Evolutionary conservation across 345 rosid genomes (phyloP), one percentile per base, ranked within the genome.

Genomic region (Brassica nigra): DNA sequence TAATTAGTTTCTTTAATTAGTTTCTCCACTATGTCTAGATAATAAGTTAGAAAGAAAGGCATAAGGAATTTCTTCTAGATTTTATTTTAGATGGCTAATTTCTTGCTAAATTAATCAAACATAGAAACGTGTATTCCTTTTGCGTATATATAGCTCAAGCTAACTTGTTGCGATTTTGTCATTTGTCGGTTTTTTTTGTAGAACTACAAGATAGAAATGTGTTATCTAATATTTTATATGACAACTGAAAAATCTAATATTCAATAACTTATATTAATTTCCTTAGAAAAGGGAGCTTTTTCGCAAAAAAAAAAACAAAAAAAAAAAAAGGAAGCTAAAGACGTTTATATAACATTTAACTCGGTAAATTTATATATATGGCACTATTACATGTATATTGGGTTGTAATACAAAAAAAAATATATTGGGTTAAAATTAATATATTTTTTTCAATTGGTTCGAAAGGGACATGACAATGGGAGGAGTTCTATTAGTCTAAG

Each of bases 381-480:
- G 12, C 77, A 66, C 47, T 71, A 65, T 78, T 30, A 27, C 72
- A 71, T 47, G 49, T 27, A 6, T 36, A 63, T 23, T 63, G 31
- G 47, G 47, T 62, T 63, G 76, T 6, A 20, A 20, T 20, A 20
- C 23, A 20, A 20, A 20, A 20, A 20, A 20, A 20, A 20, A 20
- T 20, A 42, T 42, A 10, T 39, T 39, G 49, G 49, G n/a, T n/a
- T 52, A 15, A 72, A 57, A 39, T 39, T 4, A 30, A 78, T 39
- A 52, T 3, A 71, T 39, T 8, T 34, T 72, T 66, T 57, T 52
- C 67, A 39, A 37, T 42, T 65, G 71, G 67, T 65, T 66, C 14
- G 77, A 78, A 72, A 71, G 52, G 37, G 72, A 71, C 76, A 55
- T 78, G 18, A 28, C 61, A 71, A 55, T 29, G 72, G 65, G 28